Conservation (phyloP, 1,284 basidiomycete species). For the Cystobasidium pallidum region DNA sequence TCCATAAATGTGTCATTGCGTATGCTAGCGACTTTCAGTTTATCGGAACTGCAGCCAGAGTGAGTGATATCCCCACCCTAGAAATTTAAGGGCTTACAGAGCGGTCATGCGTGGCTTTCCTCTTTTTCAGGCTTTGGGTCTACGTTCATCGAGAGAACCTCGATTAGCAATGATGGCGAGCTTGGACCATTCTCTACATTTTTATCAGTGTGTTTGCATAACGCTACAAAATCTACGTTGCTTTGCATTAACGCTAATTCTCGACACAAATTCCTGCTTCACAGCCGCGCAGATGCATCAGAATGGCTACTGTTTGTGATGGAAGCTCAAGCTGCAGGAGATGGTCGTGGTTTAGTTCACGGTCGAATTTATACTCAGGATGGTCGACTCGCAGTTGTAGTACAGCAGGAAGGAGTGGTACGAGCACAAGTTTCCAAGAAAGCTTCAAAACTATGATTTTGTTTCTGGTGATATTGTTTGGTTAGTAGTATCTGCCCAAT, state of each 20-base stretch:
- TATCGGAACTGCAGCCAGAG: constrained; percentile 41
- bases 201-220: constrained; percentile 28
- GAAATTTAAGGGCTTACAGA: neutral
- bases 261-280: too few species aligned
- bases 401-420: constrained; percentile 76
- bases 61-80: neutral
- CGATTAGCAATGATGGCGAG: constrained; percentile 45
- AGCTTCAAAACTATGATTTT: constrained; percentile 5
- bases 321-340: constrained; percentile 28
- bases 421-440: constrained; percentile 46
- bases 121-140: constrained; percentile 13
- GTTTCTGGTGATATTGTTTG: too few species aligned
- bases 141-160: constrained; percentile 28
- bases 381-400: constrained; percentile 74
- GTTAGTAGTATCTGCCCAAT: too few species aligned
- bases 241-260: too few species aligned
- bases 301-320: constrained; percentile 45
- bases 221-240: neutral
- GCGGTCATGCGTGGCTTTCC: neutral
- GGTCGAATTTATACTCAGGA: constrained; percentile 67
- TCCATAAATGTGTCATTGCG: constrained; percentile 44
- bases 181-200: constrained; percentile 47
- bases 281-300: constrained; percentile 33
- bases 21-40: constrained; percentile 42
- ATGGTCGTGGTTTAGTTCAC: constrained; percentile 41